These are phyloP conservation scores for Aspergillus hortae DNA, from an alignment of 2,329 filamentous ascomycete genomes.

Conservation along the genomic window DNA sequence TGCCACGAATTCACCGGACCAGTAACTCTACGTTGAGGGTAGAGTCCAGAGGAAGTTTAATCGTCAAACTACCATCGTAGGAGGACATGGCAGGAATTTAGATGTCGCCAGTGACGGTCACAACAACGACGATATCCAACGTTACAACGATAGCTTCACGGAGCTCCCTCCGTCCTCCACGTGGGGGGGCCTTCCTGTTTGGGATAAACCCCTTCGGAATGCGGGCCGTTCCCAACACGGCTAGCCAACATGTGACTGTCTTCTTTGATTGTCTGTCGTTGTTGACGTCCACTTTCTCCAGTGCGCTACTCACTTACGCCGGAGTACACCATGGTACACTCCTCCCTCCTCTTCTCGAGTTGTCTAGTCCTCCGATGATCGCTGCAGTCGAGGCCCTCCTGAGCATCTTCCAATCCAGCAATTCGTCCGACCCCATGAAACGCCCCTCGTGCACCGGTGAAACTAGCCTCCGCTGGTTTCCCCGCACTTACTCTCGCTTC, in stretches of 20 bases:
- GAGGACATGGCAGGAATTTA: constrained; percentile 9
- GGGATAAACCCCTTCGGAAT: constrained; percentile 3
- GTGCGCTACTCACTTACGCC: too few relatives aligned
- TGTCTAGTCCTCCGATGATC: too few relatives aligned
- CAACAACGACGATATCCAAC: not conserved
- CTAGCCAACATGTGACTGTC: not conserved
- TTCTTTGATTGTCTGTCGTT: too few relatives aligned
- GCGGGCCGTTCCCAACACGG: constrained; percentile 5
- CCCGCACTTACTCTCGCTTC: constrained; percentile 4
- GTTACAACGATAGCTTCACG: constrained; percentile 1
- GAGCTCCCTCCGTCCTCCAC: constrained; percentile 8
- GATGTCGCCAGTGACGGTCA: not conserved
- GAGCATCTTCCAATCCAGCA: not conserved
- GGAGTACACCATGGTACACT: too few relatives aligned
- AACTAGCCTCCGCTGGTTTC: not conserved
- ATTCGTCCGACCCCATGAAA: not conserved
- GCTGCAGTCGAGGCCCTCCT: not conserved
- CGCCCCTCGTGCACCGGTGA: not conserved
- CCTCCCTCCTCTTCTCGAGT: not conserved
- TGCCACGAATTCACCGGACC: too few relatives aligned
- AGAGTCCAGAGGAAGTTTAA: too few relatives aligned
- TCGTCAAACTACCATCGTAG: not conserved
- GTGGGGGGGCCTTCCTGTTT: constrained; percentile 8
- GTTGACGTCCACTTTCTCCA: too few relatives aligned
- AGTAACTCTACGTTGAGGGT: too few relatives aligned